Conservation (phyloP, 805 yeast species). For the Starmerella floris region DNA sequence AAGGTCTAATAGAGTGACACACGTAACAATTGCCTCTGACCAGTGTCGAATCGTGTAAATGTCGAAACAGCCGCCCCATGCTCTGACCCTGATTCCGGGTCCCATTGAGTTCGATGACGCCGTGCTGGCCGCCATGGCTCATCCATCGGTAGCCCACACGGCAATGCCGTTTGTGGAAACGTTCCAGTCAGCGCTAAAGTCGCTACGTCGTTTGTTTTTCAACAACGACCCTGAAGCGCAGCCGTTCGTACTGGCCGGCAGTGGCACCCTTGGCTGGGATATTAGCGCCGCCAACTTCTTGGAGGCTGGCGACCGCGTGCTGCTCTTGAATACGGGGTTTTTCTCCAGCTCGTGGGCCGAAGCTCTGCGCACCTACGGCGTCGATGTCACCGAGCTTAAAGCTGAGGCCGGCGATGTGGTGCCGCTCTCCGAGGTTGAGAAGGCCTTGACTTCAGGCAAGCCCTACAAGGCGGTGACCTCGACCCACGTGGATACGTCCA, state of each 20-base stretch:
- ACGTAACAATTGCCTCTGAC: too few relatives aligned
- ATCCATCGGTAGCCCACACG: constrained; percentile 82
- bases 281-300: constrained; percentile 67
- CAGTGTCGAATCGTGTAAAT: too few relatives aligned
- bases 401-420: constrained; percentile 67
- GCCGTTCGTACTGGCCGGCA: constrained; percentile 71
- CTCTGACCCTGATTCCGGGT: constrained; percentile 59
- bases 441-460: constrained; percentile 34
- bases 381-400: constrained; percentile 56
- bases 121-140: constrained; percentile 66
- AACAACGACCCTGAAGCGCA: constrained; percentile 56
- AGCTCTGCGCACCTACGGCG: constrained; percentile 57
- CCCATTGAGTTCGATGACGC: constrained; percentile 73
- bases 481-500: constrained; percentile 93
- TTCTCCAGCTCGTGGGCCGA: constrained; percentile 77
- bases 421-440: constrained; percentile 41
- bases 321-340: constrained; percentile 78
- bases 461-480: constrained; percentile 61
- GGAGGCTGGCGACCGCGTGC: constrained; percentile 49
- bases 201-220: constrained; percentile 62
- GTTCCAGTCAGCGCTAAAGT: constrained; percentile 54
- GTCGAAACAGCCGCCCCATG: constrained; percentile 31
- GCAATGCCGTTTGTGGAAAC: constrained; percentile 67
- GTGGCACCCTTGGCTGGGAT: constrained; percentile 96
- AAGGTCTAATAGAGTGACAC: too few relatives aligned